These are phyloP conservation scores for Umbellularia californica DNA, from an alignment of 164 flowering plant species.

Conservation along the genomic window DNA sequence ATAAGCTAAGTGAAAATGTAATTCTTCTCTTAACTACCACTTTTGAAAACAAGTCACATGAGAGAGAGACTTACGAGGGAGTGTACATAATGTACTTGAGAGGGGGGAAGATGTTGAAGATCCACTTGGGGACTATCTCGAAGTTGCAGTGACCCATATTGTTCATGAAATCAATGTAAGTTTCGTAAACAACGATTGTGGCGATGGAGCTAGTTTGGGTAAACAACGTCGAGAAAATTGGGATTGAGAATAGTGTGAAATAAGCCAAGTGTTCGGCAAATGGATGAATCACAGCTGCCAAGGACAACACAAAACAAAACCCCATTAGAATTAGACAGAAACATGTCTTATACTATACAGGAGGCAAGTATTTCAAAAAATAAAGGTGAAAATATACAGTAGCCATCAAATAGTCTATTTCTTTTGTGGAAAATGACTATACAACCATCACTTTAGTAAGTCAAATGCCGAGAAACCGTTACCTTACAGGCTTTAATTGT, in stretches of 20 bases:
- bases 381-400: too few relatives aligned
- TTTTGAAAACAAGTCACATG: not conserved
- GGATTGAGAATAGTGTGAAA: slow-evolving; percentile 31
- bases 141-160: slow-evolving; percentile 64
- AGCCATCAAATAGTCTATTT: too few relatives aligned
- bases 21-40: not conserved
- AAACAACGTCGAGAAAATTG: slow-evolving; percentile 7
- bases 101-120: slow-evolving; percentile 35
- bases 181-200: slow-evolving; percentile 19
- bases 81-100: slow-evolving; percentile 62
- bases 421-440: too few relatives aligned
- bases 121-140: slow-evolving; percentile 41
- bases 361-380: too few relatives aligned
- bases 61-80: slow-evolving; percentile 47
- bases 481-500: too few relatives aligned
- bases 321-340: too few relatives aligned
- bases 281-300: slow-evolving; percentile 59
- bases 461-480: too few relatives aligned
- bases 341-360: slow-evolving; percentile 1
- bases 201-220: slow-evolving; percentile 25
- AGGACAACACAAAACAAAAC: not conserved
- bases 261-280: slow-evolving; percentile 47
- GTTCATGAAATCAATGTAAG: slow-evolving; percentile 54
- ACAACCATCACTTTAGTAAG: too few relatives aligned
- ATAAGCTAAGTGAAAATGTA: too few relatives aligned